Conservation (phyloP, 148 eudicot genomes). For the Gaultheria prostrata region DNA sequence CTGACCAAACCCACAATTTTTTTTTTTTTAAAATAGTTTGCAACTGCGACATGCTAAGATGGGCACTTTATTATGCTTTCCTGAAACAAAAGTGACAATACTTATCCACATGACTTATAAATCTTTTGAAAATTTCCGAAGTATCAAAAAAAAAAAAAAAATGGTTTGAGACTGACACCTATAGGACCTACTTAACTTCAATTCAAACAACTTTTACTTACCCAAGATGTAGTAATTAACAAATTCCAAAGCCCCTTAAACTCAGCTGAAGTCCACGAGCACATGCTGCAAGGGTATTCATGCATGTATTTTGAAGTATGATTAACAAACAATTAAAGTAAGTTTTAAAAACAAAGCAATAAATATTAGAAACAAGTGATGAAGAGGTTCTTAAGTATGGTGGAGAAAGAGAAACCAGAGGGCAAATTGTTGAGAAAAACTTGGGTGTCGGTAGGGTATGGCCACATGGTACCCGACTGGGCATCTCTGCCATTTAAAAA, state of each 20-base stretch:
- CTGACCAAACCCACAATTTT: too few relatives aligned
- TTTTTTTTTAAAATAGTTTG: too few relatives aligned
- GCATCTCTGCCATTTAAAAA: too few relatives aligned
- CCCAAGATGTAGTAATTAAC: background rate
- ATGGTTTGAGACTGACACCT: background rate
- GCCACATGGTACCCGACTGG: too few relatives aligned
- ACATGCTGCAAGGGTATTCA: constrained; percentile 8
- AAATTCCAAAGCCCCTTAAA: constrained; percentile 9
- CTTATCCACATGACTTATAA: too few relatives aligned
- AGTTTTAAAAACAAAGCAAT: background rate
- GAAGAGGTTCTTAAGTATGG: background rate
- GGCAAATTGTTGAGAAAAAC: background rate
- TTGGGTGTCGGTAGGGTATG: too few relatives aligned
- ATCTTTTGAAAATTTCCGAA: too few relatives aligned
- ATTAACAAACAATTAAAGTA: background rate
- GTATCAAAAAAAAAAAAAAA: background rate
- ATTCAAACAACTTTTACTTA: background rate
- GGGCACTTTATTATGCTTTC: too few relatives aligned
- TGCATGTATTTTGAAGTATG: background rate
- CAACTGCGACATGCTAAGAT: too few relatives aligned
- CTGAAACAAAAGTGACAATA: too few relatives aligned
- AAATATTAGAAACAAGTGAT: constrained; percentile 8
- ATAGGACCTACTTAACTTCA: background rate
- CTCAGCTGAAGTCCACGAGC: constrained; percentile 5
- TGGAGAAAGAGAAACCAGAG: background rate